Evolutionary conservation across 495 filamentous ascomycete species (phyloP).

Genomic region (Hypoxylon lenormandii): DNA sequence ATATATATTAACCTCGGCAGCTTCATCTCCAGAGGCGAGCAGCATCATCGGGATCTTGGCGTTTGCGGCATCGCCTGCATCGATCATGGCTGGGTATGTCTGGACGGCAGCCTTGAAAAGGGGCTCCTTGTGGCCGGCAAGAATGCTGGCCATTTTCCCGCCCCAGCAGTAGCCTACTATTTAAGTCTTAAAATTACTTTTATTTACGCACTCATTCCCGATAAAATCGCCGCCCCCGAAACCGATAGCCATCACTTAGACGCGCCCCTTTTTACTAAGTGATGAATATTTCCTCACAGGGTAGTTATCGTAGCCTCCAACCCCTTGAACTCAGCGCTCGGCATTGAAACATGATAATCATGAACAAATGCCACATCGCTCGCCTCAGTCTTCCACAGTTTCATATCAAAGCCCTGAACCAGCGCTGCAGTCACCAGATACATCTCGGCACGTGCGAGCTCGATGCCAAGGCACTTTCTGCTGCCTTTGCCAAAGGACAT

Average conservation of each 20-base stretch:
- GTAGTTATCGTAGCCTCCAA: slow-evolving; percentile 18
- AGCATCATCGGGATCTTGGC: slow-evolving; percentile 64
- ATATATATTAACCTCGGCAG: slow-evolving; percentile 65
- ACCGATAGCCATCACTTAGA: too few species aligned
- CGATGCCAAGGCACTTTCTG: slow-evolving; percentile 60
- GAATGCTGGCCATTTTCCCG: slow-evolving; percentile 43
- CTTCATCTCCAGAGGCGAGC: slow-evolving; percentile 65
- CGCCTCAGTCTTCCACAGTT: slow-evolving; percentile 44
- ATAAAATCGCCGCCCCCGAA: too few species aligned
- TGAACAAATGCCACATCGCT: slow-evolving; percentile 46
- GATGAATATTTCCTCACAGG: too few species aligned
- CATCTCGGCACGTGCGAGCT: slow-evolving; percentile 55
- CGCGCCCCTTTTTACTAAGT: too few species aligned
- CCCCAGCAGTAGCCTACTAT: slow-evolving; percentile 49
- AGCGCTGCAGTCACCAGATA: slow-evolving; percentile 50
- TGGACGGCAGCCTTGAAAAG: slow-evolving; percentile 37
- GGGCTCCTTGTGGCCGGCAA: slow-evolving; percentile 22
- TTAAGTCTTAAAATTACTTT: too few species aligned
- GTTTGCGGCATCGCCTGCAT: slow-evolving; percentile 53
- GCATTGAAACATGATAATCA: slow-evolving; percentile 48
- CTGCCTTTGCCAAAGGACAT: slow-evolving; percentile 61
- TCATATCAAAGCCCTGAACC: slow-evolving; percentile 42
- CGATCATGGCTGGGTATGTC: slow-evolving; percentile 31
- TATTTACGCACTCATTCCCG: too few species aligned
- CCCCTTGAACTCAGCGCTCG: slow-evolving; percentile 43